Evolutionary conservation across 441 rosid genomes (phyloP).

Genomic region (Aleurites moluccanus): DNA sequence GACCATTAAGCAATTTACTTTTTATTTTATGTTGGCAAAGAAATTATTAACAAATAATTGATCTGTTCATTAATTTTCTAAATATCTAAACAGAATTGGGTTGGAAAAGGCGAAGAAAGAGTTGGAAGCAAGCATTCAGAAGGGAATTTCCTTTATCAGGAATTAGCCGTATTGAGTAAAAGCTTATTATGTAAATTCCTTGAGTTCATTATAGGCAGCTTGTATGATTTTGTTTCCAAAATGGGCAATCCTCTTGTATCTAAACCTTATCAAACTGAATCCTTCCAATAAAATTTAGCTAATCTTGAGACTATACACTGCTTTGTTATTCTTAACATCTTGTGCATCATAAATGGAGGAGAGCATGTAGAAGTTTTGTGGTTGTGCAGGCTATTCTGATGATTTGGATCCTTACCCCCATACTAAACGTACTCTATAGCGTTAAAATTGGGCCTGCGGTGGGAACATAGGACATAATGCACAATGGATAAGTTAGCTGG

Average conservation of each 20-base stretch:
- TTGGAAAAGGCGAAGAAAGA: constrained; percentile 87
- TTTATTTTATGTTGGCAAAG: neutral
- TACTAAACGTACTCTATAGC: too few species aligned
- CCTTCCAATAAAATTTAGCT: neutral
- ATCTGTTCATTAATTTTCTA: neutral
- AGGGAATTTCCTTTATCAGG: constrained; percentile 67
- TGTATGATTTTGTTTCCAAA: neutral
- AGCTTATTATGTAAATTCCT: constrained; percentile 1
- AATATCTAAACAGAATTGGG: constrained; percentile 42
- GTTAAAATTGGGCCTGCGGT: too few species aligned
- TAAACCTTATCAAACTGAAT: neutral
- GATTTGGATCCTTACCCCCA: neutral
- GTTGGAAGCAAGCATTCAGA: constrained; percentile 70
- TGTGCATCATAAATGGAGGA: neutral
- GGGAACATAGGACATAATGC: too few species aligned
- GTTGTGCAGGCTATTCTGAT: neutral
- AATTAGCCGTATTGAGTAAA: constrained; percentile 39
- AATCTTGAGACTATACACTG: neutral
- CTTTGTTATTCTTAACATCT: neutral
- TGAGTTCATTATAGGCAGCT: neutral
- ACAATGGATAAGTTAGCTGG: too few species aligned
- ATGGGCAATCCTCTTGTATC: neutral
- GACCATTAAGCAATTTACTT: neutral
- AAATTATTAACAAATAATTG: neutral
- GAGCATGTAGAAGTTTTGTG: neutral